A percentile compares a stretch with the other conserved stretches of the same genome.
These are phyloP conservation scores for Fusarium falciforme DNA, from an alignment of 2,329 filamentous ascomycete species.

Conservation along the genomic window DNA sequence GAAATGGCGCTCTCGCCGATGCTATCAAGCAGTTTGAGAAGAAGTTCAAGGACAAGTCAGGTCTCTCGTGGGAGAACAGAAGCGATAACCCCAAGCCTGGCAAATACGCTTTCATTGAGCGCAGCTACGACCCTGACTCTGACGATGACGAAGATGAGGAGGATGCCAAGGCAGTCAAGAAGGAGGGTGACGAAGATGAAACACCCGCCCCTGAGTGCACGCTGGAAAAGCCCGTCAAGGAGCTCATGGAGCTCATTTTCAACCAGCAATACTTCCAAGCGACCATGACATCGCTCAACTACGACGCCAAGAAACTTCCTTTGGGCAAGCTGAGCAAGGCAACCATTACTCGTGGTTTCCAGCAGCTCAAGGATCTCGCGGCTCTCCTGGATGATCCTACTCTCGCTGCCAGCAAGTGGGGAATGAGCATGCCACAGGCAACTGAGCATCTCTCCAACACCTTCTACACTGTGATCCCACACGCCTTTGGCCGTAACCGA, in stretches of 20 bases:
- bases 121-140: slow-evolving; percentile 77
- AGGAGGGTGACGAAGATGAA: slow-evolving; percentile 50
- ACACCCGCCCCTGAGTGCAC: slow-evolving; percentile 62
- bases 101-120: slow-evolving; percentile 85
- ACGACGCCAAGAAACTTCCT: slow-evolving; percentile 81
- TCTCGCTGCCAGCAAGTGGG: slow-evolving; percentile 59
- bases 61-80: slow-evolving; percentile 66
- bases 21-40: slow-evolving; percentile 66
- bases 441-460: slow-evolving; percentile 77
- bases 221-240: slow-evolving; percentile 69
- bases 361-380: slow-evolving; percentile 80
- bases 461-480: slow-evolving; percentile 86
- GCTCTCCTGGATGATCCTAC: slow-evolving; percentile 68
- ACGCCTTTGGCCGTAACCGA: slow-evolving; percentile 79
- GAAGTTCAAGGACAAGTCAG: slow-evolving; percentile 73
- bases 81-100: slow-evolving; percentile 67
- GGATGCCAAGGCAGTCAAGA: slow-evolving; percentile 47
- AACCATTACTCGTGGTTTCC: slow-evolving; percentile 80
- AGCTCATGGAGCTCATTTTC: slow-evolving; percentile 85
- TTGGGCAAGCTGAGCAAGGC: slow-evolving; percentile 85
- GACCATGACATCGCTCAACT: slow-evolving; percentile 75
- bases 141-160: slow-evolving; percentile 63
- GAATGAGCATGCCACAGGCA: slow-evolving; percentile 51
- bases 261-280: slow-evolving; percentile 78
- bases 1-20: slow-evolving; percentile 53